A percentile compares a stretch with the other conserved stretches of the same genome.
Conservation (phyloP, 306 rosid species). For the Prunus dulcis region DNA sequence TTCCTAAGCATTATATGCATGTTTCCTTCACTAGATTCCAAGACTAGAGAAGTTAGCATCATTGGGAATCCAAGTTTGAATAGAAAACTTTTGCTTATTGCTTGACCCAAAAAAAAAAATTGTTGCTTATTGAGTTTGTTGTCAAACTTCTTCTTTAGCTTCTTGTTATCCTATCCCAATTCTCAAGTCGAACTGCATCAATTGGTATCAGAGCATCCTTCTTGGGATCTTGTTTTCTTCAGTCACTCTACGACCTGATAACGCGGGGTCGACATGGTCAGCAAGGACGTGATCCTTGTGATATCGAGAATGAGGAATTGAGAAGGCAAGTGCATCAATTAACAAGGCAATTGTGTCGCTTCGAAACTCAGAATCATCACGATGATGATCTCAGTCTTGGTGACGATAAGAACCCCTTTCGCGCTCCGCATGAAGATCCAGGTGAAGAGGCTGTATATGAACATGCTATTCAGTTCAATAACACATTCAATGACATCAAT, state of each 20-base stretch:
- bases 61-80: too few relatives aligned
- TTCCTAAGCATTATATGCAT: too few relatives aligned
- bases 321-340: not conserved
- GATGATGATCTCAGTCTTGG: not conserved
- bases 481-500: not conserved
- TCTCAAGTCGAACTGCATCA: not conserved
- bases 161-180: too few relatives aligned
- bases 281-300: not conserved
- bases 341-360: not conserved
- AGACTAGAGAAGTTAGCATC: too few relatives aligned
- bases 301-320: not conserved
- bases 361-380: not conserved
- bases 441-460: too few relatives aligned
- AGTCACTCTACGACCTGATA: not conserved
- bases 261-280: too few relatives aligned
- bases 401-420: not conserved
- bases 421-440: not conserved
- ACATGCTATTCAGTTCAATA: too few relatives aligned
- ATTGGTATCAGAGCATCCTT: not conserved
- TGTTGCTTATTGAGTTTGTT: too few relatives aligned
- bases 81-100: too few relatives aligned
- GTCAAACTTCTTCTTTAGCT: not conserved
- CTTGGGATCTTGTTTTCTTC: not conserved
- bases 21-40: too few relatives aligned
- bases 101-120: too few relatives aligned